Evolutionary conservation across 2,329 filamentous ascomycete species (phyloP), one percentile per base, ranked within the genome.

Genomic region (Thielaviopsis musarum): DNA sequence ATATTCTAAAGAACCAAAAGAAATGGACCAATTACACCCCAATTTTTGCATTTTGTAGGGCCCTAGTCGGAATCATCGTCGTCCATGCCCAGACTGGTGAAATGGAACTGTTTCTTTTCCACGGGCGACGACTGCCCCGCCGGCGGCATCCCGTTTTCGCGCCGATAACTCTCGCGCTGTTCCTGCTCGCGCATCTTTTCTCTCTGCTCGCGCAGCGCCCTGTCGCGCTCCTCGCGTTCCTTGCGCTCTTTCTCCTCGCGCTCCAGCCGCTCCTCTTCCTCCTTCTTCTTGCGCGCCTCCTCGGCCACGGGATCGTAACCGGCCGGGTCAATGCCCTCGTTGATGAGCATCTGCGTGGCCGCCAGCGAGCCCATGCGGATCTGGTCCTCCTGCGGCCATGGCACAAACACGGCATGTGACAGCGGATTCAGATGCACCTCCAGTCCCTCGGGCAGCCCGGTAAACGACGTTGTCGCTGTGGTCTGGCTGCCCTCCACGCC

Each of bases 321-420:
- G 58, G 73, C 76, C 9, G 81, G 82, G 67, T 87, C 80, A 64
- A 80, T 76, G 7, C 83, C 84, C 58, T 75, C 71, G 65, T 85
- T 82, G 5, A 78, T 64, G 63, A 88, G 75, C 24, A 75, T 71
- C 66, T 89, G 83, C 52, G 81, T 78, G 9, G 75, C 73, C 0
- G 82, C 84, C 51, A 94, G 74, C 1, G 83, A 82, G 41, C 88
- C 87, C 17, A 74, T 73, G 34, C 81, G 78, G 63, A 93, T 87
- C 61, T 82, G 78, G 34, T 84, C 80, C 63, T 88, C 82, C 28
- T 74, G 75, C 0, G 88, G 88, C 88, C 88, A 94, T 0, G 88
- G 88, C 54, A 82, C 77, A 72, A 90, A 94, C n/a, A 74, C 67
- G 45, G 77, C 73, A 10, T 78, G 76, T 9, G 76, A 75, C 19